Percentiles rank a stretch among this genome's conserved stretches.
These are phyloP conservation scores for Rhizomucor pusillus DNA, from an alignment of 371 early-diverging fungal species.

Conservation along the genomic window DNA sequence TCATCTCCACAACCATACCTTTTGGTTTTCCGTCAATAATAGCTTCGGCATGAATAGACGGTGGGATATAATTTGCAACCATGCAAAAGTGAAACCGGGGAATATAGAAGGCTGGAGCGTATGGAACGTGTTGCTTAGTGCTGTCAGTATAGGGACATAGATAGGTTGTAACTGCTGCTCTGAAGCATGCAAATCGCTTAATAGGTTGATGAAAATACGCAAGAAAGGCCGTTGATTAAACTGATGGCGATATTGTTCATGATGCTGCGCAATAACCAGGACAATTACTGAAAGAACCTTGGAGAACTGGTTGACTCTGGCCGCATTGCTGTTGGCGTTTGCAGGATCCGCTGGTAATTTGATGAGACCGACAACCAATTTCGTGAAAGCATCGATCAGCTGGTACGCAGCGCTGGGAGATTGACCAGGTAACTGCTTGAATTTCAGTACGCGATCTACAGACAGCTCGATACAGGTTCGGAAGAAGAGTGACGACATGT, in stretches of 20 bases:
- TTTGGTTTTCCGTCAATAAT: constrained; percentile 69
- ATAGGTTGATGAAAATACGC: constrained; percentile 81
- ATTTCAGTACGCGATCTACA: constrained; percentile 71
- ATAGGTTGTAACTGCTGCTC: constrained; percentile 70
- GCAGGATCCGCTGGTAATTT: constrained; percentile 21
- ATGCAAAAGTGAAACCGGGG: constrained; percentile 96
- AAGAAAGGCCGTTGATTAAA: constrained; percentile 94
- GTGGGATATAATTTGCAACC: constrained; percentile 93
- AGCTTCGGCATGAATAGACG: constrained; percentile 90
- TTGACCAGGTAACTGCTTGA: constrained; percentile 48
- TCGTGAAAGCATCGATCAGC: constrained; percentile 82
- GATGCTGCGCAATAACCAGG: constrained; percentile 78
- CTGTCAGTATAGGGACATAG: constrained; percentile 70
- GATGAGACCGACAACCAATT: constrained; percentile 66
- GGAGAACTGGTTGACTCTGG: constrained; percentile 48
- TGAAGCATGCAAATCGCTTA: constrained; percentile 78
- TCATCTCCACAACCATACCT: constrained; percentile 25
- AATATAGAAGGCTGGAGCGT: constrained; percentile 82
- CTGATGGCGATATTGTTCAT: constrained; percentile 72
- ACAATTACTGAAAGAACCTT: constrained; percentile 85
- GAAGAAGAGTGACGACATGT: constrained; percentile 83
- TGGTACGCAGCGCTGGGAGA: constrained; percentile 61
- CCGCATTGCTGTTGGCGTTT: constrained; percentile 11
- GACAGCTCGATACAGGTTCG: constrained; percentile 83
- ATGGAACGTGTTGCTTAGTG: constrained; percentile 81